Conservation (phyloP, 2,329 filamentous ascomycete species). For the Metarhizium robertsii region DNA sequence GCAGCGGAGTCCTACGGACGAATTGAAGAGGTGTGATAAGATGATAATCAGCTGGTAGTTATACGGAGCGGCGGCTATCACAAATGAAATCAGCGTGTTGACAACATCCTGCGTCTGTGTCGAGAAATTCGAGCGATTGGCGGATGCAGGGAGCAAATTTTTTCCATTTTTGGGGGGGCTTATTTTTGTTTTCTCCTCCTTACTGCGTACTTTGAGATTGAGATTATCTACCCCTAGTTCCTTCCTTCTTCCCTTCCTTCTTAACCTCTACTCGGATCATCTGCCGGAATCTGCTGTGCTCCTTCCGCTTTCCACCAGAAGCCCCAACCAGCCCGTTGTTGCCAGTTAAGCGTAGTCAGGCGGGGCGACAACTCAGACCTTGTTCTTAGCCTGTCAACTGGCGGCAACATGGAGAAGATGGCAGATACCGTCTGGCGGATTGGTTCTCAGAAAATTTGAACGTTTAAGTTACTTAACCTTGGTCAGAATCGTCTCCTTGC, state of each 20-base stretch:
- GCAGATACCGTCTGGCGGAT: not conserved
- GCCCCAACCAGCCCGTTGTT: not conserved
- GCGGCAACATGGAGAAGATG: not conserved
- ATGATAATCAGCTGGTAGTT: too few species aligned
- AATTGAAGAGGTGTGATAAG: not conserved
- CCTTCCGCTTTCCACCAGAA: not conserved
- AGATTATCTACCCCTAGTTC: too few species aligned
- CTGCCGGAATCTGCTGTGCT: not conserved
- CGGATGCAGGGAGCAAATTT: not conserved
- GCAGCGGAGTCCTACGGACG: not conserved
- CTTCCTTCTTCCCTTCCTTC: too few species aligned
- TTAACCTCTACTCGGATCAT: not conserved
- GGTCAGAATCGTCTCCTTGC: not conserved
- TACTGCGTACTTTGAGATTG: too few species aligned
- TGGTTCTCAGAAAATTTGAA: not conserved
- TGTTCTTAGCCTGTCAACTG: not conserved
- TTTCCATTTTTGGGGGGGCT: too few species aligned
- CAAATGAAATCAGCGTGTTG: too few species aligned
- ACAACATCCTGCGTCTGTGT: too few species aligned
- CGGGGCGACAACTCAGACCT: too few species aligned
- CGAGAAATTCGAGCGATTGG: not conserved
- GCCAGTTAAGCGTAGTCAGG: not conserved
- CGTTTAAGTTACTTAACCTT: not conserved
- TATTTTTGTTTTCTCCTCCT: too few species aligned
- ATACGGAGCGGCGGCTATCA: too few species aligned